Percentiles rank a stretch among this genome's conserved stretches.
Conservation (phyloP, 495 filamentous ascomycete genomes). For the Cladorrhinum samala region DNA sequence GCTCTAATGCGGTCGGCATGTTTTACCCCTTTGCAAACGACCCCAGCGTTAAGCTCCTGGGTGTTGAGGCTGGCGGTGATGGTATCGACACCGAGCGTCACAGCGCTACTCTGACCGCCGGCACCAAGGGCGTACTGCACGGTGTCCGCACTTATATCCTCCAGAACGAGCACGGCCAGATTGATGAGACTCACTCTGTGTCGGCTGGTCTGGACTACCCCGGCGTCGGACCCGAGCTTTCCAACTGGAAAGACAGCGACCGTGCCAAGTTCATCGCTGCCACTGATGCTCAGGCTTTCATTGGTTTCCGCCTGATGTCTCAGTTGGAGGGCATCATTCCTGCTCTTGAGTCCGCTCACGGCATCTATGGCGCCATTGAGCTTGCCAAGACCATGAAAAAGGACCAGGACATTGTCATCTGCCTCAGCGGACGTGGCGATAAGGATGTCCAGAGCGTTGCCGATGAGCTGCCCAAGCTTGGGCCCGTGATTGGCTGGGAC, state of each 20-base stretch:
- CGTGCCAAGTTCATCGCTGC: conserved; percentile 86
- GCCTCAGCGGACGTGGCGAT: conserved; percentile 85
- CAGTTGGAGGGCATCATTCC: conserved; percentile 95
- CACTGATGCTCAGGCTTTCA: conserved; percentile 85
- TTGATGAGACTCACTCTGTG: conserved; percentile 88
- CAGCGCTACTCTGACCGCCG: conserved; percentile 79
- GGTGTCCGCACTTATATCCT: conserved; percentile 94
- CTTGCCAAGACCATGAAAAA: conserved; percentile 86
- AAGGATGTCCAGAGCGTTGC: conserved; percentile 99
- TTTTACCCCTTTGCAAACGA: conserved; percentile 94
- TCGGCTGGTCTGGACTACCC: conserved; percentile 98
- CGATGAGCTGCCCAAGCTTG: conserved; percentile 82
- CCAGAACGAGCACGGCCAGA: conserved; percentile 87
- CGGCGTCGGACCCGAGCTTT: conserved; percentile 89
- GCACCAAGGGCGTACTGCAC: conserved; percentile 87
- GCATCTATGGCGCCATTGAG: conserved; percentile 80
- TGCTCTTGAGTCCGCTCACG: conserved; percentile 89
- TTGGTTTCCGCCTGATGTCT: conserved; percentile 76
- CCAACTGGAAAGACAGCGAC: conserved; percentile 81
- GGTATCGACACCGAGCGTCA: conserved; percentile 85
- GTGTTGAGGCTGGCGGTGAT: conserved; percentile 95
- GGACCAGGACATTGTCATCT: conserved; percentile 90
- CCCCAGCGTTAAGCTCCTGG: conserved; percentile 74
- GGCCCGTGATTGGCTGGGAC: conserved; percentile 94
- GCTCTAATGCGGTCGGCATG: conserved; percentile 87